A percentile compares a stretch with the other conserved stretches of the same genome.
phyloP scores from a whole-genome alignment of 1,139 yeast species.

The Protomyces inundatus region DNA sequence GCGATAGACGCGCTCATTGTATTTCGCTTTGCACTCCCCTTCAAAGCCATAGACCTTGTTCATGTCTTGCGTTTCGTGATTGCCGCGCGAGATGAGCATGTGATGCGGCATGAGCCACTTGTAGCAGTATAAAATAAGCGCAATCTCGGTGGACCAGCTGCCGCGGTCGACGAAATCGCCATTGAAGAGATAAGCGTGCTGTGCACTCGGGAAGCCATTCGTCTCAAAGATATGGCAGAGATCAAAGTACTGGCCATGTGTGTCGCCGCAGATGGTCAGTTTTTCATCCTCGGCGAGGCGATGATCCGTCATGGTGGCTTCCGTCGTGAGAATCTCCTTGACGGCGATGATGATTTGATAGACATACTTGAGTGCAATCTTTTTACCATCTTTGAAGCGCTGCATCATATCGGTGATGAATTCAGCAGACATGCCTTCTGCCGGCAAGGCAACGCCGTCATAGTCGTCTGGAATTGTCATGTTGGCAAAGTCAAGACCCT shows the following conservation, averaged over 20 bases:
- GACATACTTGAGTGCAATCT: slow-evolving; percentile 72
- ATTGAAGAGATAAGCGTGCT: slow-evolving; percentile 76
- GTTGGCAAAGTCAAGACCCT: slow-evolving; percentile 29
- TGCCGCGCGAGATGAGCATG: slow-evolving; percentile 81
- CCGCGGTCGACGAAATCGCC: slow-evolving; percentile 99
- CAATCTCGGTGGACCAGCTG: slow-evolving; percentile 97
- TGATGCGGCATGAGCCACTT: slow-evolving; percentile 72
- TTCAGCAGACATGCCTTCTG: slow-evolving; percentile 42
- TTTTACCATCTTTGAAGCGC: slow-evolving; percentile 65
- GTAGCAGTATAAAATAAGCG: slow-evolving; percentile 69
- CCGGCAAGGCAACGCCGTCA: slow-evolving; percentile 55
- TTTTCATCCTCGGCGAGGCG: slow-evolving; percentile 42
- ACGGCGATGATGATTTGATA: slow-evolving; percentile 74
- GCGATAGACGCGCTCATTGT: slow-evolving; percentile 73
- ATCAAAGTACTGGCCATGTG: slow-evolving; percentile 95
- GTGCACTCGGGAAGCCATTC: slow-evolving; percentile 64
- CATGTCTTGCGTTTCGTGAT: slow-evolving; percentile 96
- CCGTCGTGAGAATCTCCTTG: slow-evolving; percentile 53
- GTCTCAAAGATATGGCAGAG: slow-evolving; percentile 67
- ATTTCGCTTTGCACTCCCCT: slow-evolving; percentile 90
- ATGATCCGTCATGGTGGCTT: slow-evolving; percentile 72
- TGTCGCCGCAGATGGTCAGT: slow-evolving; percentile 91
- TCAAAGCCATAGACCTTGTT: slow-evolving; percentile 93
- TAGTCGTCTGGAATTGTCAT: slow-evolving; percentile 53
- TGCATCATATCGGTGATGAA: slow-evolving; percentile 65